These are phyloP conservation scores for Cladorrhinum sp. DNA, from an alignment of 2,329 filamentous ascomycete species.

Conservation along the genomic window DNA sequence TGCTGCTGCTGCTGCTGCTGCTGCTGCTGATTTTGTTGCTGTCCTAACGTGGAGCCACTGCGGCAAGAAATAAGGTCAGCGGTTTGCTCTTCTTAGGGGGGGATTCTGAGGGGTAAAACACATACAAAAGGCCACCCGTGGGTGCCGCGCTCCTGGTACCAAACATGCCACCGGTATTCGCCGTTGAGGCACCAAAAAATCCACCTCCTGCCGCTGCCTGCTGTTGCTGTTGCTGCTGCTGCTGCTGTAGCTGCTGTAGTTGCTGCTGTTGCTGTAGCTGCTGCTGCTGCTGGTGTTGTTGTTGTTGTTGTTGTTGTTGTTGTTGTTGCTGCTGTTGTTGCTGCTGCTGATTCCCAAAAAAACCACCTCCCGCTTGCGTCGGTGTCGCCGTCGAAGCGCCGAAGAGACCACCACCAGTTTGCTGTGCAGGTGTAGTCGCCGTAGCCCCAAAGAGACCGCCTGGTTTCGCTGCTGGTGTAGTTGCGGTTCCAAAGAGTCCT, in stretches of 20 bases:
- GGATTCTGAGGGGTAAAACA: neutral
- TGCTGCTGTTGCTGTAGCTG: too few species aligned
- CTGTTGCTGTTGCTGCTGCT: conserved; percentile 24
- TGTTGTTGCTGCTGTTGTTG: conserved; percentile 11
- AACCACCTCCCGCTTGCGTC: conserved; percentile 17
- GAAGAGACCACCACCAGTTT: conserved; percentile 25
- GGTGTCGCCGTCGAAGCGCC: conserved; percentile 20
- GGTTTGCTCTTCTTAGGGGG: neutral
- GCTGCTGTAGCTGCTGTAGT: conserved; percentile 7
- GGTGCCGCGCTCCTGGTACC: conserved; percentile 23
- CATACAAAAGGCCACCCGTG: conserved; percentile 28
- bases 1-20: conserved; percentile 24
- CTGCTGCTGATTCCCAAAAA: conserved; percentile 5
- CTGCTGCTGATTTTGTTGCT: conserved; percentile 18
- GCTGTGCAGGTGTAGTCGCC: conserved; percentile 26
- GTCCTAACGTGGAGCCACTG: conserved; percentile 11
- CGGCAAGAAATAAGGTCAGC: neutral
- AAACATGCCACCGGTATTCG: conserved; percentile 39
- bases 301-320: conserved; percentile 24
- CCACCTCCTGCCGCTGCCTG: conserved; percentile 19
- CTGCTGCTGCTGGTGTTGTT: conserved; percentile 12
- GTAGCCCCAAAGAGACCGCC: conserved; percentile 34
- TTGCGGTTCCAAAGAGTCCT: conserved; percentile 33
- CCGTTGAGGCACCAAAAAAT: conserved; percentile 30
- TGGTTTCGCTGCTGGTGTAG: conserved; percentile 24